Evolutionary conservation across 768 basidiomycete species (phyloP), one percentile per base, ranked within the genome.

Genomic region (Phanerochaete carnosa): DNA sequence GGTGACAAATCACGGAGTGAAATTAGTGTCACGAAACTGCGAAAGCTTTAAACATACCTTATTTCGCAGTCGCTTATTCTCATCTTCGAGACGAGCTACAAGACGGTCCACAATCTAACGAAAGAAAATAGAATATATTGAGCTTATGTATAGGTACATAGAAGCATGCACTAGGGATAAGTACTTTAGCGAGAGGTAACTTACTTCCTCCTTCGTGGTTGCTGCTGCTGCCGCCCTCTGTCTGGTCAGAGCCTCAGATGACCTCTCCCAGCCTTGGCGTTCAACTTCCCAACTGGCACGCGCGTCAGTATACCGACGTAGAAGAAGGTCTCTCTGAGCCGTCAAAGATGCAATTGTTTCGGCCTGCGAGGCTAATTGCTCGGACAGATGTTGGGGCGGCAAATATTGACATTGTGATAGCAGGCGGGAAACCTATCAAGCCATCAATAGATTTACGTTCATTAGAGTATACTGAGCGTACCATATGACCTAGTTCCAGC

Each of bases 221-320:
- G 68, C 64, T 22, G 74, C 70, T 54, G 72, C 81, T 59, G 76
- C 79, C 51, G 79, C 75, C 54, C 81, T 71, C 39, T 72, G 81
- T 1, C 77, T 69, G 59, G 90, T 76, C 33, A 91, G 75, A 15
- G 87, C 89, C 65, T 90, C 89, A 1, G 87, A 81, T 64, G 80
- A 83, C 58, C 89, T 75, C 9, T 79, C 80, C 86, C 88, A 91
- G 1, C 80, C 76, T 13, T 82, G 82, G 65, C 79, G 79, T 69
- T 91, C 87, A 1, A 81, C 77, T 33, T 81, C 73, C 85, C 84
- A 88, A 45, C 81, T 75, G 11, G 75, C 75, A n/a, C 80, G 77
- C 55, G 88, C 84, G 59, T 87, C 84, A 50, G 83, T 79, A 6
- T 78, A 74, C 45, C 83, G 79, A 25, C 70, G 70, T 2, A 83